These are phyloP conservation scores for Uronychia binucleata DNA, from an alignment of 73 alveolate species.

Conservation along the genomic window DNA sequence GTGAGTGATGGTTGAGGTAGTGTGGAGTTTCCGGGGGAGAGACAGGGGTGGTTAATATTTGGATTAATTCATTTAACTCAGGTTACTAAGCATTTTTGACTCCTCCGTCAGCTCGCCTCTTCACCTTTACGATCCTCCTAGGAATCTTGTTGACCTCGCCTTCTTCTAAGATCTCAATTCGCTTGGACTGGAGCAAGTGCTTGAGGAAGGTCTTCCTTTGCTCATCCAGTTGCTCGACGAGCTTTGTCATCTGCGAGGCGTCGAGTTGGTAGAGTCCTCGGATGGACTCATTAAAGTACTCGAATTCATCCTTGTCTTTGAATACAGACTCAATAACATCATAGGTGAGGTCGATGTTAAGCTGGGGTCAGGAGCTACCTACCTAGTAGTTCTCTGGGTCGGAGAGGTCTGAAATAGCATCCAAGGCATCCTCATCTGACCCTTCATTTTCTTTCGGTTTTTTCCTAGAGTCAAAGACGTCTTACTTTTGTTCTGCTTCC, in stretches of 20 bases:
- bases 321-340: not conserved
- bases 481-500: not conserved
- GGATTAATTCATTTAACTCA: too few relatives aligned
- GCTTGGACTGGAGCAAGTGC: not conserved
- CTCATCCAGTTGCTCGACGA: not conserved
- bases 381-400: not conserved
- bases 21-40: too few relatives aligned
- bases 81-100: too few relatives aligned
- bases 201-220: not conserved
- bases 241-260: not conserved
- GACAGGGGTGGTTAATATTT: too few relatives aligned
- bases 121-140: not conserved
- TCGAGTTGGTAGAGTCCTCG: not conserved
- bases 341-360: not conserved
- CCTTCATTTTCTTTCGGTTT: constrained; percentile 5
- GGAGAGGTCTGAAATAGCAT: not conserved
- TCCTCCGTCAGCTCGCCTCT: too few relatives aligned
- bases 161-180: not conserved
- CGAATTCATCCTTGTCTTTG: not conserved
- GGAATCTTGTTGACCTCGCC: not conserved
- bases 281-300: not conserved
- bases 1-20: too few relatives aligned
- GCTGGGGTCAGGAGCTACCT: not conserved
- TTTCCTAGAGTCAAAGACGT: not conserved
- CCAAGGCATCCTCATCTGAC: constrained; percentile 24